Base-by-base conservation (phyloP, 768 basidiomycete genomes). In the Termitomyces sp. region DNA sequence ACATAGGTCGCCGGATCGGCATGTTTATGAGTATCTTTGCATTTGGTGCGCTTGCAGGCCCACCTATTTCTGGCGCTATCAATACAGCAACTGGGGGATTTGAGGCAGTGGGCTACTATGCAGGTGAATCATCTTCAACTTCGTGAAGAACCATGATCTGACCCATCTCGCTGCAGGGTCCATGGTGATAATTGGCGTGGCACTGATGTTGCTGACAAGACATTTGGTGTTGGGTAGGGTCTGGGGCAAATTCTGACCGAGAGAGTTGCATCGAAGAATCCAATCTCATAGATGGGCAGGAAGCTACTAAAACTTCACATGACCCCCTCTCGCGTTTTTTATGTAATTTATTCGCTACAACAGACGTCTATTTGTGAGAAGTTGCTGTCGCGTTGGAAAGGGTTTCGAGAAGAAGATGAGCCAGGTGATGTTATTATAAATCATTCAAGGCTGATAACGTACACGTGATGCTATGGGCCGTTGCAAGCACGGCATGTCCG, bases 1-100 rank as follows among this genome's bases (percentile, higher is more conserved):
- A 91, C 56, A 78, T 88, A 0, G 89, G 89, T 4, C 75, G 85
- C 28, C 75, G 89, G 16, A 72, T 80, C 0, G 89, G 89, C 6
- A 83, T 89, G 77, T 82, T 81, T 60, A 74, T 86, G 69, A 86
- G 79, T 33, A 76, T 87, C 52, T 58, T 83, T 26, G 78, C 88
- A 0, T 41, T 89, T 18, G 87, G 87, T 8, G 86, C 85, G 0
- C 74, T 91, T 3, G 78, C 77, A 0, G 89, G 89, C 0, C 87
- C 88, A 3, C 89, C 89, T 0, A 86, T 90, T 60, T 87, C 87
- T 8, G 89, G 89, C 0, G 85, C 85, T 0, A 88, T 91, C 63
- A 78, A 79, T 55, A 68, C 67, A 0, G 74, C 78, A 0, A 81
- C 84, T 1, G 80, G 78, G 2, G 77, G 77, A 0, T 92, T 82